Conservation (phyloP, 2,329 filamentous ascomycete genomes). For the Intubia oerlemansii region DNA sequence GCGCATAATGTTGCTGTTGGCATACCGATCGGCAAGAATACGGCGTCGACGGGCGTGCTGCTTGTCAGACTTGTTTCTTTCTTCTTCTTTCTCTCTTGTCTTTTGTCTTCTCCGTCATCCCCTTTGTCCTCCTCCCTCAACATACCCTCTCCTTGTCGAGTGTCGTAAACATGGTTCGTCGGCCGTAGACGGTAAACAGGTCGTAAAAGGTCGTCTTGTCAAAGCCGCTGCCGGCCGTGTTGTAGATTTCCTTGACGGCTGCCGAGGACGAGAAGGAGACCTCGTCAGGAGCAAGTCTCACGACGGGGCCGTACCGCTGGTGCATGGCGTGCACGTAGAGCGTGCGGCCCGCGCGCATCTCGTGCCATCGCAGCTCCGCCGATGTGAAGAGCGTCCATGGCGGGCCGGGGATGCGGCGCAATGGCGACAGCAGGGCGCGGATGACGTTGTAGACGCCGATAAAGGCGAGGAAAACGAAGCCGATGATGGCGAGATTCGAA, state of each 20-base stretch:
- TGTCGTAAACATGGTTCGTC: constrained; percentile 39
- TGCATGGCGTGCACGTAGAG: constrained; percentile 34
- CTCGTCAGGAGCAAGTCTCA: constrained; percentile 35
- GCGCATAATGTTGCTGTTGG: constrained; percentile 44
- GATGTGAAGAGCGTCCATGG: constrained; percentile 25
- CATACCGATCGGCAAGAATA: constrained; percentile 43
- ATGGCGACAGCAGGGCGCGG: constrained; percentile 10
- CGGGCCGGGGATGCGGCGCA: constrained; percentile 26
- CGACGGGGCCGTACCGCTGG: constrained; percentile 29
- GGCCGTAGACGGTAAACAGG: constrained; percentile 34
- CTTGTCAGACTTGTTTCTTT: too few species aligned
- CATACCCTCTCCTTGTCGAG: constrained; percentile 31
- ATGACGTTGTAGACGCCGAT: constrained; percentile 5
- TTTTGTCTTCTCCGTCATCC: too few species aligned
- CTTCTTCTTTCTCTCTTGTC: too few species aligned
- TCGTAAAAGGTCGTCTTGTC: constrained; percentile 45
- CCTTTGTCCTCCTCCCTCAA: too few species aligned
- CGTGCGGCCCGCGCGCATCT: constrained; percentile 30
- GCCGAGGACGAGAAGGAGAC: constrained; percentile 33
- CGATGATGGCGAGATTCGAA: not conserved
- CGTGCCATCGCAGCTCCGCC: constrained; percentile 29
- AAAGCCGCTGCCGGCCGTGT: constrained; percentile 37
- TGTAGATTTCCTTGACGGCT: constrained; percentile 41
- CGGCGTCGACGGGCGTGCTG: constrained; percentile 43
- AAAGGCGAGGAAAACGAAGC: not conserved